Conservation (phyloP, 2,329 filamentous ascomycete species). For the Aspergillus persii region DNA sequence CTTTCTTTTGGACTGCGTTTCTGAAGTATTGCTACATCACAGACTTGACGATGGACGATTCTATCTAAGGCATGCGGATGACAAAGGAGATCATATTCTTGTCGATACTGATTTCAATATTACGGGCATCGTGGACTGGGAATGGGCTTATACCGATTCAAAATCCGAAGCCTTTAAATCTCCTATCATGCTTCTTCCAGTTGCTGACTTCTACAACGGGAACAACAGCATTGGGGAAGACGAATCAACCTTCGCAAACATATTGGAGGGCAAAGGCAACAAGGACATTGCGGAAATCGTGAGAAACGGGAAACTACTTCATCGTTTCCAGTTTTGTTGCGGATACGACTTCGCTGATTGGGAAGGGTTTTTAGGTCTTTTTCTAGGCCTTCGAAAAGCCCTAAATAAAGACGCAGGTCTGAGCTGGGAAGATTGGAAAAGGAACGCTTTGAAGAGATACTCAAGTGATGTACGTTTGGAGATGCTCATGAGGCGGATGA, state of each 20-base stretch:
- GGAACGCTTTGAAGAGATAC: constrained; percentile 36
- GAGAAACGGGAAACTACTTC: constrained; percentile 38
- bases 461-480: constrained; percentile 15
- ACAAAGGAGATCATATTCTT: constrained; percentile 52
- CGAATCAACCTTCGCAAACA: constrained; percentile 36
- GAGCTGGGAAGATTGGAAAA: constrained; percentile 42
- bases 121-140: constrained; percentile 52
- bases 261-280: constrained; percentile 35
- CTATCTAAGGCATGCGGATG: constrained; percentile 49
- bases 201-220: constrained; percentile 44
- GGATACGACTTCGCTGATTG: constrained; percentile 45
- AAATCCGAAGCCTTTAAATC: constrained; percentile 45
- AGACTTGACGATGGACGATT: constrained; percentile 31
- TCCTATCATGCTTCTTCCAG: constrained; percentile 40
- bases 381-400: constrained; percentile 39
- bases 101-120: constrained; percentile 48
- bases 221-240: constrained; percentile 37
- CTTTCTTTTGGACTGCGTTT: constrained; percentile 40
- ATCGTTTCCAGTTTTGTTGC: constrained; percentile 44
- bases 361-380: constrained; percentile 45
- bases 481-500: background rate
- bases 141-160: constrained; percentile 37
- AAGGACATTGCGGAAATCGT: constrained; percentile 39
- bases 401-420: constrained; percentile 33
- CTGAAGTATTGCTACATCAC: constrained; percentile 13